Base-by-base conservation (phyloP, 2,329 filamentous ascomycete species). In the Trichoderma koningiopsis region DNA sequence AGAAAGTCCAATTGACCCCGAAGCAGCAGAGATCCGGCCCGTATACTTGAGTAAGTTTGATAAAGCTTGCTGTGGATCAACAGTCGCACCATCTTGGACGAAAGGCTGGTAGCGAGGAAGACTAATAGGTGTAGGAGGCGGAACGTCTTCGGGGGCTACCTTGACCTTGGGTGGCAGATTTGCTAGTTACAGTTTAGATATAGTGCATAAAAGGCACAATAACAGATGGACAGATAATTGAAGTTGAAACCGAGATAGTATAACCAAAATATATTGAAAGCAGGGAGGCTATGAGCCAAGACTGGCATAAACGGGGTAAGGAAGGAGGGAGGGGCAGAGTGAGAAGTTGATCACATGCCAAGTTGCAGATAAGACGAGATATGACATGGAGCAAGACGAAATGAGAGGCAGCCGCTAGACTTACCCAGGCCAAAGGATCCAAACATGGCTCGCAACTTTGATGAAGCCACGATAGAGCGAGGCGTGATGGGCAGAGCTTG, bases 111-210 rank as follows among this genome's bases (percentile, higher is more conserved):
- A 81, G 43, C 78, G 77, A 65, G 87, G 87, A 55, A 89, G 81
- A 72, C 78, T 81, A 72, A 89, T 75, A 24, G 86, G 84, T 8
- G 87, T 89, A 56, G 87, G 82, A 49, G 85, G 82, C n/a, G 86
- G 86, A 14, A 88, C 81, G 70, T 88, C 81, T 73, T 85, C 83
- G 24, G 84, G 83, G 68, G 81, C 76, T 73, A 82, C 72, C 72
- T 75, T 65, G 66, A 69, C 70, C 72, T 75, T 68, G 37, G 65
- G 52, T 22, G 75, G 74, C 67, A 78, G 68, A 68, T 73, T 76
- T 55, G 59, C 69, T 70, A 65, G 37, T 68, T 24, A 33, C 16
- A 57, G 69, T 69, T 69, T 66, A 69, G 68, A 69, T 6, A 29
- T 24, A 13, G 33, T 24, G 22, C 19, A 43, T 43, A 24, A 35